phyloP scores from a whole-genome alignment of 2,329 filamentous ascomycete genomes.

The Arachnomyces sp. region DNA sequence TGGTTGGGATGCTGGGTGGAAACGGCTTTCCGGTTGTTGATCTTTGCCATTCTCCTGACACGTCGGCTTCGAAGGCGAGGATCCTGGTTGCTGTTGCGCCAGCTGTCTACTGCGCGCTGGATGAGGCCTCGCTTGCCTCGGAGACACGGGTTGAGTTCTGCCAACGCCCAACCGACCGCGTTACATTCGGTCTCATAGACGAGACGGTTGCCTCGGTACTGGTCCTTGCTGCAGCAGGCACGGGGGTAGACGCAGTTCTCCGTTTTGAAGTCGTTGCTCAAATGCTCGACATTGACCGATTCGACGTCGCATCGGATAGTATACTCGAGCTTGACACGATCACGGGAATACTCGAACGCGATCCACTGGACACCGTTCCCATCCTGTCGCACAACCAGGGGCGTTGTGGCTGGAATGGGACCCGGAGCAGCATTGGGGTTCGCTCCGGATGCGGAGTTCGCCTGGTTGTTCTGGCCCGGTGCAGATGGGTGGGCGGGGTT shows the following conservation, averaged over 20 bases:
- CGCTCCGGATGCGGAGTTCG: conserved; percentile 47
- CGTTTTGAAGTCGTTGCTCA: conserved; percentile 85
- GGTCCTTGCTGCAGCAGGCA: conserved; percentile 88
- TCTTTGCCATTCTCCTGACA: conserved; percentile 92
- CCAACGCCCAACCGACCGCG: conserved; percentile 97
- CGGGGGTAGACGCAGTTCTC: conserved; percentile 98
- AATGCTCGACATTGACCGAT: conserved; percentile 82
- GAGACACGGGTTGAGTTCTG: conserved; percentile 82
- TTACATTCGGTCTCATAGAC: conserved; percentile 99
- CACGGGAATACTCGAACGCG: conserved; percentile 93
- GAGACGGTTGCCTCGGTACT: conserved; percentile 90
- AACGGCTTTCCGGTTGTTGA: conserved; percentile 74
- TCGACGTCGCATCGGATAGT: conserved; percentile 97
- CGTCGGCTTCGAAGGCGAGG: conserved; percentile 81
- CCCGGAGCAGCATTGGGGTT: conserved; percentile 90
- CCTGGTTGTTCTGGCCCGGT: conserved; percentile 39
- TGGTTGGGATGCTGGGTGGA: conserved; percentile 54
- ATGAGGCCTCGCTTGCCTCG: conserved; percentile 92
- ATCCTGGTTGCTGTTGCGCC: conserved; percentile 98
- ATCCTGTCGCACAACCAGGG: conserved; percentile 86
- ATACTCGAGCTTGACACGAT: conserved; percentile 98
- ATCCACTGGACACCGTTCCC: conserved; percentile 98
- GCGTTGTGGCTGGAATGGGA: conserved; percentile 93
- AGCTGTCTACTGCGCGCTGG: conserved; percentile 94
- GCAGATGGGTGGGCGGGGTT: conserved; percentile 40